Conservation (phyloP, 768 basidiomycete genomes). For the Mycena leptocephala region DNA sequence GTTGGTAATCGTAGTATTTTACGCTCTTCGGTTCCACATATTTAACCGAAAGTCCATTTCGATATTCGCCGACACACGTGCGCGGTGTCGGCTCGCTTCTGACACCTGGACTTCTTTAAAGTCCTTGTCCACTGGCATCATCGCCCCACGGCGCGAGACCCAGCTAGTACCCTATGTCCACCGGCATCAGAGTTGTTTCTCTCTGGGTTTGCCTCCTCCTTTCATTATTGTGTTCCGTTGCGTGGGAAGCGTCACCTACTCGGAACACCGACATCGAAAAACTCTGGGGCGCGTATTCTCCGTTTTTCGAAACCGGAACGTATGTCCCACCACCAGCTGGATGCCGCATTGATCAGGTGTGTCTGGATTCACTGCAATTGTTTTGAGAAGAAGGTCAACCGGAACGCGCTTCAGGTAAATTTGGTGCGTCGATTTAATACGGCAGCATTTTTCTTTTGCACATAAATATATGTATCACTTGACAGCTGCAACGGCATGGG, state of each 20-base stretch:
- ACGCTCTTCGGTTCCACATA: too few relatives aligned
- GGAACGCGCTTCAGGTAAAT: conserved; percentile 62
- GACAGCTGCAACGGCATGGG: conserved; percentile 86
- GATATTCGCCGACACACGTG: too few relatives aligned
- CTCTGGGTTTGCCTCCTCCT: background rate
- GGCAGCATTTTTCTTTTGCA: background rate
- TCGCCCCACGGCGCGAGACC: too few relatives aligned
- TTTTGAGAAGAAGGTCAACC: background rate
- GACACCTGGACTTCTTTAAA: too few relatives aligned
- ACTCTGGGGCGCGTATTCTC: conserved; percentile 77
- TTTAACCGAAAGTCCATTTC: too few relatives aligned
- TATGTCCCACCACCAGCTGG: conserved; percentile 63
- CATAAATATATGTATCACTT: background rate
- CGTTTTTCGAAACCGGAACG: conserved; percentile 64
- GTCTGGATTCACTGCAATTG: background rate
- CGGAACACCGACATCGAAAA: conserved; percentile 9
- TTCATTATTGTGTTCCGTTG: background rate
- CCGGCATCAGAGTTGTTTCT: background rate
- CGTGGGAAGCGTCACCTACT: background rate
- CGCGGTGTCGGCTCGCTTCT: too few relatives aligned
- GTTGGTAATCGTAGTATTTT: too few relatives aligned
- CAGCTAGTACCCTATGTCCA: background rate
- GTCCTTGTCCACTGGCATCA: too few relatives aligned
- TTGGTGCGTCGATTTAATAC: conserved; percentile 61
- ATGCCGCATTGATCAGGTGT: conserved; percentile 72